A percentile compares a stretch with the other conserved stretches of the same genome.
These are phyloP conservation scores for Tagetes patula DNA, from an alignment of 129 eudicot genomes.

Conservation along the genomic window DNA sequence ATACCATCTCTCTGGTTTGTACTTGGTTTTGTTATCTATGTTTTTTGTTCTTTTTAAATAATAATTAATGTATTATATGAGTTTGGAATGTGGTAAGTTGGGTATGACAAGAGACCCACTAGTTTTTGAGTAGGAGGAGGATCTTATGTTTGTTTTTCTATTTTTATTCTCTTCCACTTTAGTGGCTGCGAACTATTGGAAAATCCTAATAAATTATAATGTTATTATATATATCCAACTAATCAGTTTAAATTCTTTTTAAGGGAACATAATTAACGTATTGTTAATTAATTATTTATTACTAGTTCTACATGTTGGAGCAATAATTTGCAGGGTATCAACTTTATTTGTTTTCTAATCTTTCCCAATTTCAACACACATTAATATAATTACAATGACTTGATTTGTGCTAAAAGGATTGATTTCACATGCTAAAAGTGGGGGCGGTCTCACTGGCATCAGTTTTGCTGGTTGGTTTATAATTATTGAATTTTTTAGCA, in stretches of 20 bases:
- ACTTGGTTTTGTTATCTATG: background rate
- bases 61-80: background rate
- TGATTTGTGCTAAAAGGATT: conserved; percentile 25
- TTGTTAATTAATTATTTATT: background rate
- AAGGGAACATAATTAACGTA: background rate
- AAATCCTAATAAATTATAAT: background rate
- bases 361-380: conserved; percentile 6
- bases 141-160: conserved; percentile 4
- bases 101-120: conserved; percentile 31
- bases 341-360: conserved; percentile 26
- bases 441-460: conserved; percentile 24
- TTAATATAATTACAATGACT: conserved; percentile 15
- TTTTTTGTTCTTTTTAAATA: background rate
- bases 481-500: conserved; percentile 16
- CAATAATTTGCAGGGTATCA: conserved; percentile 21
- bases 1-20: conserved; percentile 6
- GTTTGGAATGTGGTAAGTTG: conserved; percentile 28
- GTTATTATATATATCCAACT: background rate
- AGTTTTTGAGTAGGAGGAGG: background rate
- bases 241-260: background rate
- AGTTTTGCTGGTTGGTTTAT: conserved; percentile 22
- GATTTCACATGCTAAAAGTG: conserved; percentile 34
- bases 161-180: conserved; percentile 12
- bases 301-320: conserved; percentile 14
- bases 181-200: conserved; percentile 15